Evolutionary conservation across 495 filamentous ascomycete species (phyloP).

Genomic region (Gamarada debralockiae): DNA sequence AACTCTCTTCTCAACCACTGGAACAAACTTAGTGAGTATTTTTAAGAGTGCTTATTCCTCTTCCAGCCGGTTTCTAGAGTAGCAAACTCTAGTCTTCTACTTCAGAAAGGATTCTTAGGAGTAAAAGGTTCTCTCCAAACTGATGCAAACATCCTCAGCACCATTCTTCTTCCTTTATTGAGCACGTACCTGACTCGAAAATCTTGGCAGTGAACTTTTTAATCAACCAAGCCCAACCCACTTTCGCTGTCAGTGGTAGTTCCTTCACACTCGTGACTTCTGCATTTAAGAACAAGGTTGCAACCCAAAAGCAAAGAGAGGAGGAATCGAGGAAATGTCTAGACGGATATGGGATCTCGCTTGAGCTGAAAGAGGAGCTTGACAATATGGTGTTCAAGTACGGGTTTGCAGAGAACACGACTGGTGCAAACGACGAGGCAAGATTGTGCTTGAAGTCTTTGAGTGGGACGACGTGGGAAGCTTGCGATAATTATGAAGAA

Average conservation of each 20-base stretch:
- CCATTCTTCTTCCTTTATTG: too few relatives aligned
- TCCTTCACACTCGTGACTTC: neutral
- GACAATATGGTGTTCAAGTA: slow-evolving; percentile 10
- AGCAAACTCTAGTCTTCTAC: too few relatives aligned
- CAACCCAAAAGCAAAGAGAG: slow-evolving; percentile 1
- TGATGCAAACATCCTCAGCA: too few relatives aligned
- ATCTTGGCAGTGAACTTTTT: too few relatives aligned
- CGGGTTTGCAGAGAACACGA: slow-evolving; percentile 18
- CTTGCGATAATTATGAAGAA: slow-evolving; percentile 12
- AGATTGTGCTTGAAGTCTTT: slow-evolving; percentile 18
- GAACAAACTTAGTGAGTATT: slow-evolving; percentile 31
- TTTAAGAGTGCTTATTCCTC: too few relatives aligned
- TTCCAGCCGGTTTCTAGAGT: too few relatives aligned
- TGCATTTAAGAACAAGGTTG: neutral
- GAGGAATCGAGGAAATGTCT: slow-evolving; percentile 3
- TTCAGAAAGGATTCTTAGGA: too few relatives aligned
- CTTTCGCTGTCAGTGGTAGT: slow-evolving; percentile 4
- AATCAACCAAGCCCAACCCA: slow-evolving; percentile 7
- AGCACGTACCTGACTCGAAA: too few relatives aligned
- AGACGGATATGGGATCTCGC: slow-evolving; percentile 7
- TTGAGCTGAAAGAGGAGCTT: slow-evolving; percentile 10
- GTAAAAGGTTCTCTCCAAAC: too few relatives aligned
- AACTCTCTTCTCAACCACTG: slow-evolving; percentile 27
- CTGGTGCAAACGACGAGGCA: slow-evolving; percentile 22
- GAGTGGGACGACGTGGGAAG: slow-evolving; percentile 10